Percentiles rank a stretch among this genome's conserved stretches.
Evolutionary conservation across 176 grass and related monocot genomes (phyloP).

Genomic region (Rhynchospora tenuis): DNA sequence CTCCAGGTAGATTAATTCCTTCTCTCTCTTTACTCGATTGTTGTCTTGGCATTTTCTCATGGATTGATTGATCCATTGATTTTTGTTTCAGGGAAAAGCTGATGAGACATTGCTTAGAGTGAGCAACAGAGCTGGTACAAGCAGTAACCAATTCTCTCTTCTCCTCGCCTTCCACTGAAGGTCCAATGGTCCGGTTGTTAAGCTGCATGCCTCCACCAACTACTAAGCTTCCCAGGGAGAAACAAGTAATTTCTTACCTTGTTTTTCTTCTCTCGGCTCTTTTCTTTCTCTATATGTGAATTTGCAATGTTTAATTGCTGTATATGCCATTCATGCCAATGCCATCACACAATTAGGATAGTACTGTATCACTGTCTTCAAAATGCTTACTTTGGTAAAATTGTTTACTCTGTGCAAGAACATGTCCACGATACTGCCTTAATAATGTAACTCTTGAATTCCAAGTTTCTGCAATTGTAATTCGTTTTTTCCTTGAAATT

Average conservation of each 20-base stretch:
- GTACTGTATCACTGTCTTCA: too few species aligned
- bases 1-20: constrained; percentile 25
- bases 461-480: too few species aligned
- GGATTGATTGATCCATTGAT: too few species aligned
- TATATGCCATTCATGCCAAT: not conserved
- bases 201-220: constrained; percentile 43
- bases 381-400: too few species aligned
- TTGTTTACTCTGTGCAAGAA: too few species aligned
- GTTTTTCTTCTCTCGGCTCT: not conserved
- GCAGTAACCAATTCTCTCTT: constrained; percentile 66
- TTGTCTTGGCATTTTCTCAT: not conserved
- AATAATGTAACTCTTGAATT: too few species aligned
- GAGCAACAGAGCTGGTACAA: constrained; percentile 68
- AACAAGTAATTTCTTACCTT: constrained; percentile 47
- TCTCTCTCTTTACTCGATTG: not conserved
- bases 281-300: not conserved
- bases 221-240: constrained; percentile 63
- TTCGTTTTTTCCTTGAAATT: too few species aligned
- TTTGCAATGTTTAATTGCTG: not conserved
- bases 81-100: constrained; percentile 47
- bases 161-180: constrained; percentile 46
- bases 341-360: not conserved
- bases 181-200: constrained; percentile 63
- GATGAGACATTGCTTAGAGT: constrained; percentile 49
- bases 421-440: too few species aligned